Evolutionary conservation across 1,284 basidiomycete genomes (phyloP).

Genomic region (Naganishia sp.): DNA sequence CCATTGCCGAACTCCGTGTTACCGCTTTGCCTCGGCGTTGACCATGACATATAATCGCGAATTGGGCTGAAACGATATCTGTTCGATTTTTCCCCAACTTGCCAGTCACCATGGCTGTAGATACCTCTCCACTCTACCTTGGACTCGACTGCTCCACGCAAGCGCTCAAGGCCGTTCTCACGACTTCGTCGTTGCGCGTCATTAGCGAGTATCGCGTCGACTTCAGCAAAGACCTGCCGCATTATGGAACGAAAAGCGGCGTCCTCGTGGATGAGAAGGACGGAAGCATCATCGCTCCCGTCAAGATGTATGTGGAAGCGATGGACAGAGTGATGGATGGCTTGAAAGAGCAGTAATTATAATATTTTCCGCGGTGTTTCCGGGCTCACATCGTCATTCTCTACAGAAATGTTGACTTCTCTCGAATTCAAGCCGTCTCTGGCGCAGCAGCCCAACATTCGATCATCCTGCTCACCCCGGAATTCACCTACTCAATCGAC

Average conservation of each 20-base stretch:
- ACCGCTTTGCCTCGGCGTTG: constrained; percentile 4
- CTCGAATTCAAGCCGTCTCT: constrained; percentile 31
- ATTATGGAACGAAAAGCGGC: constrained; percentile 71
- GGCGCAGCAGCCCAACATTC: constrained; percentile 34
- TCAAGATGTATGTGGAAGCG: constrained; percentile 80
- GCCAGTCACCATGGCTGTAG: background rate
- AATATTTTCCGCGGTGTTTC: background rate
- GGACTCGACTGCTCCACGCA: constrained; percentile 87
- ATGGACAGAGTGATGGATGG: constrained; percentile 74
- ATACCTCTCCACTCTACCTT: constrained; percentile 62
- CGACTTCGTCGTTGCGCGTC: constrained; percentile 63
- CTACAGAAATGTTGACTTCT: constrained; percentile 24
- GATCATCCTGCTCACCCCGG: constrained; percentile 29
- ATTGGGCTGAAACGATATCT: too few relatives aligned
- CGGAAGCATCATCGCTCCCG: constrained; percentile 73
- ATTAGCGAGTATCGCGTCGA: constrained; percentile 73
- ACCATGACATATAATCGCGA: background rate
- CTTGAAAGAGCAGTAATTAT: constrained; percentile 57
- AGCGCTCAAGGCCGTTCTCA: constrained; percentile 74
- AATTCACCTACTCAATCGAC: constrained; percentile 49
- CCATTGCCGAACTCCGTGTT: background rate
- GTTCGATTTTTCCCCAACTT: too few relatives aligned
- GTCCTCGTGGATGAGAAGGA: constrained; percentile 67
- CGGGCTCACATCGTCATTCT: constrained; percentile 1
- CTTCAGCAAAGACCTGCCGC: constrained; percentile 76